Evolutionary conservation across 1,139 yeast genomes (phyloP).

Genomic region (Magnusiomyces magnusii): DNA sequence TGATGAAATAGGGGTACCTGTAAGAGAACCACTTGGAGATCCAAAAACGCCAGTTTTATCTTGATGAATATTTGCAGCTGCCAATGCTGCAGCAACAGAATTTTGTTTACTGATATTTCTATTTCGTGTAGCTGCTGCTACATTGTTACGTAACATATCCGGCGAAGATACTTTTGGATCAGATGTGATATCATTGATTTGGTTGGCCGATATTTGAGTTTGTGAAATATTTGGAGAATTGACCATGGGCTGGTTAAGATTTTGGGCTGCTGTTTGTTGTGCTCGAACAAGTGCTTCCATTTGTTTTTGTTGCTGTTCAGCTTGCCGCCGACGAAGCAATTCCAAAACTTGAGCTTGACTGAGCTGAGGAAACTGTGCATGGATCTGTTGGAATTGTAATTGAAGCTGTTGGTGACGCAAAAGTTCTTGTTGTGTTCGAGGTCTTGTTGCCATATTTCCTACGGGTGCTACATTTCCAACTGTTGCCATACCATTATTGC

Average conservation of each 20-base stretch:
- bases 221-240: background rate
- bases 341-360: background rate
- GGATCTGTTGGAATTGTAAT: constrained; percentile 13
- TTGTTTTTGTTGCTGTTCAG: constrained; percentile 17
- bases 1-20: background rate
- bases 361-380: constrained; percentile 12
- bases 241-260: background rate
- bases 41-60: constrained; percentile 7
- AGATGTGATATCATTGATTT: background rate
- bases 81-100: background rate
- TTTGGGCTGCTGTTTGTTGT: constrained; percentile 5
- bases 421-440: constrained; percentile 3
- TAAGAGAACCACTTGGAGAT: background rate
- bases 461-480: background rate
- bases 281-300: constrained; percentile 6
- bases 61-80: constrained; percentile 8
- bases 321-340: constrained; percentile 11
- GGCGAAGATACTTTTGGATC: too few relatives aligned
- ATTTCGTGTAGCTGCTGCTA: too few relatives aligned
- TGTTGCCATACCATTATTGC: constrained; percentile 4
- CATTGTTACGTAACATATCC: too few relatives aligned
- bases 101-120: background rate
- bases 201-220: background rate
- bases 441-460: background rate
- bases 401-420: constrained; percentile 18